Conservation (phyloP, 2,329 filamentous ascomycete species). For the Pseudogymnoascus sp. region DNA sequence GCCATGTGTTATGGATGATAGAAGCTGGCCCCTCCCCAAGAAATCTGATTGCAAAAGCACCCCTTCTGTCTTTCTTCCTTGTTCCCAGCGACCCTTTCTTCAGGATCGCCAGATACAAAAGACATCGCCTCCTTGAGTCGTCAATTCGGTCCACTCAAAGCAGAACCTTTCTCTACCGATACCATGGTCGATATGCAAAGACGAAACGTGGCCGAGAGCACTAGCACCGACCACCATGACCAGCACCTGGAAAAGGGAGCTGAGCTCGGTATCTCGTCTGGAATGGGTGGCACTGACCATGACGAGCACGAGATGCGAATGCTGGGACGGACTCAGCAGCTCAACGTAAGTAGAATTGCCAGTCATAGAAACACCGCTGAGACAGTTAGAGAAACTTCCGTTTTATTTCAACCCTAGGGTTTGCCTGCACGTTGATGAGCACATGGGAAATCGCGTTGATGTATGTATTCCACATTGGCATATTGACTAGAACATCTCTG, state of each 20-base stretch:
- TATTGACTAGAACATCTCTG: conserved; percentile 12
- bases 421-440: conserved; percentile 34
- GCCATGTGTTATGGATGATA: neutral
- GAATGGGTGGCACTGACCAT: conserved; percentile 21
- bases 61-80: neutral
- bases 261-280: conserved; percentile 16
- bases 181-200: neutral
- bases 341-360: conserved; percentile 16
- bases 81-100: neutral
- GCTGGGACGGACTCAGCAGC: conserved; percentile 25
- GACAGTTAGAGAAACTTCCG: conserved; percentile 31
- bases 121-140: neutral
- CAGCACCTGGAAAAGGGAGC: conserved; percentile 10
- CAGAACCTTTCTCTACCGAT: too few relatives aligned
- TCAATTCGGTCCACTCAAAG: neutral
- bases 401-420: conserved; percentile 34
- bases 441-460: conserved; percentile 37
- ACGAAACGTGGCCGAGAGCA: neutral
- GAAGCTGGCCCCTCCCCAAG: neutral
- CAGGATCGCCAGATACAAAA: neutral
- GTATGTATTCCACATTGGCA: conserved; percentile 15
- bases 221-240: neutral
- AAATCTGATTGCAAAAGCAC: neutral
- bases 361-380: neutral
- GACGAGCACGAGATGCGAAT: conserved; percentile 30